These are phyloP conservation scores for Lipomyces japonicus DNA, from an alignment of 805 yeast species.

Conservation along the genomic window DNA sequence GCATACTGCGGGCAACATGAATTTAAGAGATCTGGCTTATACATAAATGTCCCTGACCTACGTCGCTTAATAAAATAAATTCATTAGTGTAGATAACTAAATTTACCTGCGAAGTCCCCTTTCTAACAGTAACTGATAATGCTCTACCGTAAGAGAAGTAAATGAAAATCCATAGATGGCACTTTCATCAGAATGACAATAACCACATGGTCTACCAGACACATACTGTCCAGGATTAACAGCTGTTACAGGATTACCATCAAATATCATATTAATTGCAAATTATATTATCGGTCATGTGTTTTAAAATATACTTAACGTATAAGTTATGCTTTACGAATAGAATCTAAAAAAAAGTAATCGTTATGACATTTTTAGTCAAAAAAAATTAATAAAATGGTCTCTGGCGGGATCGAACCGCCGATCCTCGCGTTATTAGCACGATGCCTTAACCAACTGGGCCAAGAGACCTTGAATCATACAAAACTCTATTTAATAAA, in stretches of 20 bases:
- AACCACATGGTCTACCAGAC: constrained; percentile 56
- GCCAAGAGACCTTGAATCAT: no score
- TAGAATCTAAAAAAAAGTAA: no score
- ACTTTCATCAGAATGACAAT: constrained; percentile 51
- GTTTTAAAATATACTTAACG: no score
- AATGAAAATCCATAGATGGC: constrained; percentile 38
- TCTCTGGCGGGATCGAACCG: no score
- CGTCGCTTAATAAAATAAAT: neutral
- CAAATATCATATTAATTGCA: constrained; percentile 11
- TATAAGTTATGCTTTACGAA: no score
- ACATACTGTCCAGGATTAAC: constrained; percentile 12
- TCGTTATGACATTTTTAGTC: no score
- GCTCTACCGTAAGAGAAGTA: constrained; percentile 46
- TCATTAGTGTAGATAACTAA: neutral
- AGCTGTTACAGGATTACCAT: constrained; percentile 10
- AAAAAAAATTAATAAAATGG: no score
- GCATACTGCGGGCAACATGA: constrained; percentile 79
- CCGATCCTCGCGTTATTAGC: no score
- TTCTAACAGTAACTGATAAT: constrained; percentile 65
- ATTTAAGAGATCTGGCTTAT: constrained; percentile 62
- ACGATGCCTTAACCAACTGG: no score
- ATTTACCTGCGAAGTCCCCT: constrained; percentile 49
- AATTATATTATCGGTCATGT: no score
- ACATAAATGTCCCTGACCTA: constrained; percentile 68
- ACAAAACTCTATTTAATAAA: no score